Conservation (phyloP, 75 land plant species). For the Pinus taeda region DNA sequence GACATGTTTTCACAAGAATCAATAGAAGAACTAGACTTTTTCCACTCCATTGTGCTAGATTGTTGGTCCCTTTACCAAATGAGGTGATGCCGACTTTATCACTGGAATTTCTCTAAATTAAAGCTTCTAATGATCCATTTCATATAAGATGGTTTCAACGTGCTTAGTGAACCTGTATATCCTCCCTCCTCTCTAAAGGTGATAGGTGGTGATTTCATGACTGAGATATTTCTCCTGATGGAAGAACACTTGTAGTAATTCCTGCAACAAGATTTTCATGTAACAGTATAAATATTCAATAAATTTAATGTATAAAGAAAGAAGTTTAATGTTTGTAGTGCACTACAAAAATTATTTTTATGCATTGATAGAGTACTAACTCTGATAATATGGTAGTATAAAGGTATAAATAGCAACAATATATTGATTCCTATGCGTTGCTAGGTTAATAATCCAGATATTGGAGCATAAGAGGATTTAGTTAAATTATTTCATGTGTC, state of each 20-base stretch:
- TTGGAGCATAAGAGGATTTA: too few species aligned
- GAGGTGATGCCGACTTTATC: constrained; percentile 74
- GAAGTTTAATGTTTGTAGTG: neutral
- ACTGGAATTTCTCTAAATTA: constrained; percentile 76
- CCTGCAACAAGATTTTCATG: neutral
- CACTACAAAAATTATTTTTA: neutral
- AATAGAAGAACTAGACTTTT: constrained; percentile 2
- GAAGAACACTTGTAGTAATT: constrained; percentile 65
- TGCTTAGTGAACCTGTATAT: constrained; percentile 29
- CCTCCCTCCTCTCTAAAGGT: constrained; percentile 40
- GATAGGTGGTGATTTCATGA: constrained; percentile 97
- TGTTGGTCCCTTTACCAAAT: constrained; percentile 57
- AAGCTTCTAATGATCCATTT: constrained; percentile 70
- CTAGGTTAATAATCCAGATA: too few species aligned
- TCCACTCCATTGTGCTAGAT: constrained; percentile 31
- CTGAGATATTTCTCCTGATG: constrained; percentile 96
- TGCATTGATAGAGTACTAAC: neutral
- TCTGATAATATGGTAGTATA: too few species aligned
- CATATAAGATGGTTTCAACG: constrained; percentile 30
- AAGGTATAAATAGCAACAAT: too few species aligned
- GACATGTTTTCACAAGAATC: constrained; percentile 27
- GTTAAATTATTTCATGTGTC: too few species aligned
- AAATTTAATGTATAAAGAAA: neutral
- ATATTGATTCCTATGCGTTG: too few species aligned
- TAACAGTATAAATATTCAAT: neutral